Conservation (phyloP, 2,329 filamentous ascomycete genomes). For the Whalleya microplaca region DNA sequence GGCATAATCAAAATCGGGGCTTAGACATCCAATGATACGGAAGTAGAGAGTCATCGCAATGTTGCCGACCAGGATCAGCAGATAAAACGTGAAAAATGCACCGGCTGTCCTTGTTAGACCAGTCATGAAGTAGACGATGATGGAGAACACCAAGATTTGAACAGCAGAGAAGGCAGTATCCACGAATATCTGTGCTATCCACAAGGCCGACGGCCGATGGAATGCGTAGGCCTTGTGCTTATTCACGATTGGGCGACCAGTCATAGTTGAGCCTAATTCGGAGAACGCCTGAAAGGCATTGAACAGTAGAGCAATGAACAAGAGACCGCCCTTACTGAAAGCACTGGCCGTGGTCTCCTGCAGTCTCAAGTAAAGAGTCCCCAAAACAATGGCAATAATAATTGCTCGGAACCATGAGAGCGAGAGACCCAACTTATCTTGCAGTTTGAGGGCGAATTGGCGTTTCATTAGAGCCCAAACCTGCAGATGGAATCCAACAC, state of each 20-base stretch:
- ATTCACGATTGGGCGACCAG: conserved; percentile 76
- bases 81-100: conserved; percentile 77
- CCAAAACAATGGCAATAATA: conserved; percentile 76
- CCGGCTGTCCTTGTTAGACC: conserved; percentile 70
- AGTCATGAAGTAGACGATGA: conserved; percentile 82
- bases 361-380: conserved; percentile 77
- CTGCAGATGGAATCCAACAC: conserved; percentile 80
- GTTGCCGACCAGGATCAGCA: conserved; percentile 71
- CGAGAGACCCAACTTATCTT: conserved; percentile 77
- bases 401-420: conserved; percentile 72
- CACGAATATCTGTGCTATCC: conserved; percentile 81
- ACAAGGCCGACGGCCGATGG: conserved; percentile 79
- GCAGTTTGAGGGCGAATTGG: conserved; percentile 83
- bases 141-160: conserved; percentile 72
- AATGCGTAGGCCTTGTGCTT: conserved; percentile 86
- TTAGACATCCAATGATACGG: conserved; percentile 73
- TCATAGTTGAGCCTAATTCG: conserved; percentile 76
- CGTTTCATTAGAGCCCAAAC: conserved; percentile 83
- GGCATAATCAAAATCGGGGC: conserved; percentile 82
- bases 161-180: conserved; percentile 73
- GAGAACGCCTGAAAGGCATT: conserved; percentile 87
- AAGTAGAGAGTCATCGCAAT: conserved; percentile 79
- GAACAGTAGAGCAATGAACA: conserved; percentile 81
- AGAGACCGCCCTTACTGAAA: conserved; percentile 79
- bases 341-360: conserved; percentile 69